Base-by-base conservation (phyloP, 768 basidiomycete genomes). In the Xerocomus potaroensis region DNA sequence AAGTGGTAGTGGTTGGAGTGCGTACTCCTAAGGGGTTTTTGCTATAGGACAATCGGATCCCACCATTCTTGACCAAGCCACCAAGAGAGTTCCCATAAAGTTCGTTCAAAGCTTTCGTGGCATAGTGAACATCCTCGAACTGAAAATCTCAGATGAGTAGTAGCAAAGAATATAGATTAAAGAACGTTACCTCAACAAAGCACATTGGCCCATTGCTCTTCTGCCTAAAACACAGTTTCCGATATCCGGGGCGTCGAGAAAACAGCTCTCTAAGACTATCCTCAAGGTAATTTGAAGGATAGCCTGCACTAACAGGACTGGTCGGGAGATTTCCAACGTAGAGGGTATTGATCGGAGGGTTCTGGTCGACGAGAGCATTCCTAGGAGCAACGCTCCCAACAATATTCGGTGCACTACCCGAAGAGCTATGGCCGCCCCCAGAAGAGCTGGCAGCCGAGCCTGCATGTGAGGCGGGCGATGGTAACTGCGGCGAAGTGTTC, bases 171-270 rank as follows among this genome's bases (percentile, higher is more conserved):
- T 10, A n/a, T 4, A 32, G 27, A 36, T 30, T 6, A 38, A 6
- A 42, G 38, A 22, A 59, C 54, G 64, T 21, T 58, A 92, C 91
- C 83, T 99, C 96, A 36, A 98, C 93, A 65, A 98, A 98, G 67
- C 96, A 98, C 94, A 98, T 98, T 8, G 95, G 95, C 1, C 96
- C 94, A 58, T 94, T 94, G 64, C 81, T 90, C 72, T 99, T 99
- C 61, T 95, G 92, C 43, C 94, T 77, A 73, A 93, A 98, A 60
- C 86, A 92, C 52, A 99, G 77, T 58, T 94, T 88, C 48, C 91
- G 85, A 69, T 84, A 99, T 3, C 96, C 96, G 4, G 80, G 77
- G 34, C 83, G 85, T 24, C 73, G 73, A 23, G 78, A 75, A 66
- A 99, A 99, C 38, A 96, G 70, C 31, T 83, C 81, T 47, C 91